Conservation (phyloP, 139 green algal genomes). For the Desmodesmus armatus region DNA sequence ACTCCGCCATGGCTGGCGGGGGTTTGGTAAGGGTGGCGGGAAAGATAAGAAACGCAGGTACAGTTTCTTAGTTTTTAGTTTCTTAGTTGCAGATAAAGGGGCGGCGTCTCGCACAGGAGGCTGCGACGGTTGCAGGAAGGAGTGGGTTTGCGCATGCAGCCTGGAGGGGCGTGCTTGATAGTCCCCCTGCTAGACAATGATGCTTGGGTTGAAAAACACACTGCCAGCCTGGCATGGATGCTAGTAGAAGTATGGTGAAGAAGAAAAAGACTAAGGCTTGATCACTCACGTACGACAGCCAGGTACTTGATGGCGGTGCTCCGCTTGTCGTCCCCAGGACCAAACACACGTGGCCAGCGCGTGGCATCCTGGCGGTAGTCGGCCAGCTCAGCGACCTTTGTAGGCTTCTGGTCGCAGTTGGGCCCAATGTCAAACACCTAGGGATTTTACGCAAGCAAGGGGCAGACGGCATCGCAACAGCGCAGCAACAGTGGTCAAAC, state of each 20-base stretch:
- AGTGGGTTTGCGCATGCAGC: background rate
- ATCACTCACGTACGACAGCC: slow-evolving; percentile 68
- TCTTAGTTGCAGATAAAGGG: too few species aligned
- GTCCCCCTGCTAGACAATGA: too few species aligned
- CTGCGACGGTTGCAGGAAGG: background rate
- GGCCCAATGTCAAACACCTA: slow-evolving; percentile 93
- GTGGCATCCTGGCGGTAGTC: slow-evolving; percentile 68
- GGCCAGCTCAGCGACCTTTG: slow-evolving; percentile 75
- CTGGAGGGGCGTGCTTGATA: too few species aligned
- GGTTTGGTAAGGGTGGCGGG: too few species aligned
- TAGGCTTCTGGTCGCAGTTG: slow-evolving; percentile 60
- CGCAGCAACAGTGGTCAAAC: background rate
- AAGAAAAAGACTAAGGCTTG: too few species aligned
- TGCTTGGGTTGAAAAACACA: too few species aligned
- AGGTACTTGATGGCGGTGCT: slow-evolving; percentile 80
- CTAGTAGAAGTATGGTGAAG: too few species aligned
- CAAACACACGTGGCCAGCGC: slow-evolving; percentile 64
- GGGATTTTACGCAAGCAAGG: too few species aligned
- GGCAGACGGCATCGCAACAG: background rate
- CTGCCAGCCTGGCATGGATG: too few species aligned
- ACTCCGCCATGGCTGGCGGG: slow-evolving; percentile 74
- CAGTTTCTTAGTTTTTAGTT: too few species aligned
- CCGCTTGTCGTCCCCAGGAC: slow-evolving; percentile 61
- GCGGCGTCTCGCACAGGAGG: too few species aligned
- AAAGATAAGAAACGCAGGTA: too few species aligned